phyloP scores from a whole-genome alignment of 1,284 basidiomycete species.

The Flammula alnicola region DNA sequence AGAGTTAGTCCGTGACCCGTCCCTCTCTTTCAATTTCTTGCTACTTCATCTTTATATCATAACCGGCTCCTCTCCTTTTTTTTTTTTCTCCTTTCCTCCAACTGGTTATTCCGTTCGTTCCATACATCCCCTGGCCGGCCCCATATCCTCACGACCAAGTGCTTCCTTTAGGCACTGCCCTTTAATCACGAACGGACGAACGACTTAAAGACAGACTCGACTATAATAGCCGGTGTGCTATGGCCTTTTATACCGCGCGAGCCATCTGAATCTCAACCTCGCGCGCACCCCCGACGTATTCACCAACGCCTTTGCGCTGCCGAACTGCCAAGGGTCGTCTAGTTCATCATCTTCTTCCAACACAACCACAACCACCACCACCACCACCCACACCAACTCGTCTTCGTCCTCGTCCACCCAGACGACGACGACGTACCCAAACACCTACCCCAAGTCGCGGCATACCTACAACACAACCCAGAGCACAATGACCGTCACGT shows the following conservation, averaged over 20 bases:
- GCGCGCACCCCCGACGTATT: slow-evolving; percentile 4
- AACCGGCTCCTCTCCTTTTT: slow-evolving; percentile 6
- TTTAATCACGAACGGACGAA: too few species aligned
- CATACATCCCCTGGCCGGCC: not conserved
- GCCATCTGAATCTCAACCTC: slow-evolving; percentile 4
- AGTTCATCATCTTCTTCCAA: not conserved
- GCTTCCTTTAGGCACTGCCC: not conserved
- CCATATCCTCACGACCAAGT: not conserved
- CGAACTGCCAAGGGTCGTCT: not conserved
- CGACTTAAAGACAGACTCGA: too few species aligned
- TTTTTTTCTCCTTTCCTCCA: too few species aligned
- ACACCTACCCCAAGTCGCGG: not conserved
- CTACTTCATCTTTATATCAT: slow-evolving; percentile 5
- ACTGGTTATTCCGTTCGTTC: slow-evolving; percentile 9
- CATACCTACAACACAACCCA: slow-evolving; percentile 1
- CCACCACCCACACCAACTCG: not conserved
- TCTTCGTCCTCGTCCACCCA: not conserved
- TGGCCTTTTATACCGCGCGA: slow-evolving; percentile 4
- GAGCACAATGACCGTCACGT: slow-evolving; percentile 5
- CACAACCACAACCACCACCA: too few species aligned
- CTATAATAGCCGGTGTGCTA: not conserved
- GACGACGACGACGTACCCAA: too few species aligned
- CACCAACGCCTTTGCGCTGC: slow-evolving; percentile 4
- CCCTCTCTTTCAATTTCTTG: slow-evolving; percentile 7
- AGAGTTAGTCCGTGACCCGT: slow-evolving; percentile 7